phyloP scores from a whole-genome alignment of 306 rosid genomes.

The Begonia peltatifolia region DNA sequence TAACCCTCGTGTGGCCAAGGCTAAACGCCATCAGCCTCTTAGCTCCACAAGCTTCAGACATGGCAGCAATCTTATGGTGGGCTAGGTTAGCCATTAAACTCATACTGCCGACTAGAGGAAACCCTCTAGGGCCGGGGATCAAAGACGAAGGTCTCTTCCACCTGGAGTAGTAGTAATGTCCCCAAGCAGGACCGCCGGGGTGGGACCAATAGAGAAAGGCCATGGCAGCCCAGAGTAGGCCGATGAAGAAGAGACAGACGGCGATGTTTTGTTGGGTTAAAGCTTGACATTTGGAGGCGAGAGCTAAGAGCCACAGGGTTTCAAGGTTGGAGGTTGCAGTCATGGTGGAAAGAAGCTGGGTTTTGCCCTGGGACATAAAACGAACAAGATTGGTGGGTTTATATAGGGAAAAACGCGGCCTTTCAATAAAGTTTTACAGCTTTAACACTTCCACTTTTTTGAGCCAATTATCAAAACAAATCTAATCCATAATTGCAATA shows the following conservation, averaged over 20 bases:
- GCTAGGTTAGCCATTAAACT: slow-evolving; percentile 44
- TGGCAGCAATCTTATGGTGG: slow-evolving; percentile 46
- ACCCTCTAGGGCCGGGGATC: slow-evolving; percentile 82
- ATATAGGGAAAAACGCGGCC: slow-evolving; percentile 14
- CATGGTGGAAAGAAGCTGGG: slow-evolving; percentile 17
- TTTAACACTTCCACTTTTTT: too few species aligned
- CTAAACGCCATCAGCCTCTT: slow-evolving; percentile 85
- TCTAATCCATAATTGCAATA: too few species aligned
- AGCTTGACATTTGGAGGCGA: slow-evolving; percentile 41
- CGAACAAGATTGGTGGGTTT: slow-evolving; percentile 10
- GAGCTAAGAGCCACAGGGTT: slow-evolving; percentile 56
- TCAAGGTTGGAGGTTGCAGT: slow-evolving; percentile 39
- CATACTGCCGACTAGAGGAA: slow-evolving; percentile 79
- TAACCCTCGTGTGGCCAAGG: slow-evolving; percentile 51
- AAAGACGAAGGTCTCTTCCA: background rate
- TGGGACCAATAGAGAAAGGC: slow-evolving; percentile 53
- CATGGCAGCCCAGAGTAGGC: slow-evolving; percentile 22
- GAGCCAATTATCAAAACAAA: too few species aligned
- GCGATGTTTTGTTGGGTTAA: slow-evolving; percentile 31
- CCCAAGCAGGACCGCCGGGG: slow-evolving; percentile 99
- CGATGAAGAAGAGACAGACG: slow-evolving; percentile 27
- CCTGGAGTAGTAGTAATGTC: slow-evolving; percentile 19
- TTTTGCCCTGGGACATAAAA: slow-evolving; percentile 7
- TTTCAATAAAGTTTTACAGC: background rate
- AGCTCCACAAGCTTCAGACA: slow-evolving; percentile 43